A percentile compares a stretch with the other conserved stretches of the same genome.
These are phyloP conservation scores for Erigeron canadensis DNA, from an alignment of 129 eudicot genomes.

Conservation along the genomic window DNA sequence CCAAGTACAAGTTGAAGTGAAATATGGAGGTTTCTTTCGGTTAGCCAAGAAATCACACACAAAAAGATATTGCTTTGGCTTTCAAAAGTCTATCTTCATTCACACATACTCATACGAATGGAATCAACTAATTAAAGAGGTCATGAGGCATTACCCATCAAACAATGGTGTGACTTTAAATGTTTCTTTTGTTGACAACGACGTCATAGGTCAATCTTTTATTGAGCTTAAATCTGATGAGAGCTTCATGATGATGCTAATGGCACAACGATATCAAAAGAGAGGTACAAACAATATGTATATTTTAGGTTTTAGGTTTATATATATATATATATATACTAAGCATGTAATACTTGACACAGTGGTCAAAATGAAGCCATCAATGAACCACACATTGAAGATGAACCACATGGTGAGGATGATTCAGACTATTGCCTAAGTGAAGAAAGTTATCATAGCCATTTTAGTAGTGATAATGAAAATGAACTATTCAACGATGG, in stretches of 20 bases:
- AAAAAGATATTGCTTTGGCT: too few species aligned
- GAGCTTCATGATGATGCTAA: not conserved
- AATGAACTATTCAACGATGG: not conserved
- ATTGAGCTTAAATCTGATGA: too few species aligned
- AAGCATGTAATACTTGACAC: not conserved
- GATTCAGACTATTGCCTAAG: conserved; percentile 1
- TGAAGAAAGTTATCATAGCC: conserved; percentile 2
- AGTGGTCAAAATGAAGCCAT: conserved; percentile 1
- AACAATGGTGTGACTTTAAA: not conserved
- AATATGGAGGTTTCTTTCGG: too few species aligned
- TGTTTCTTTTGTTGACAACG: not conserved
- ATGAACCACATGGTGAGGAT: not conserved
- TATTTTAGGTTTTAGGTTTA: not conserved
- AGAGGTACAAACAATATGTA: not conserved
- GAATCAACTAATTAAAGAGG: too few species aligned
- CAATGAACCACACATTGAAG: not conserved
- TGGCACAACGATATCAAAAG: not conserved
- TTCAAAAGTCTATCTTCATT: too few species aligned
- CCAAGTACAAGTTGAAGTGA: too few species aligned
- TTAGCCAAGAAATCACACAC: too few species aligned
- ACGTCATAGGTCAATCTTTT: not conserved
- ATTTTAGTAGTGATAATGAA: conserved; percentile 7
- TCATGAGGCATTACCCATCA: too few species aligned
- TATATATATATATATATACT: too few species aligned
- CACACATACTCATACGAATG: too few species aligned